A percentile compares a stretch with the other conserved stretches of the same genome.
These are phyloP conservation scores for Yamadazyma oceani DNA, from an alignment of 1,139 yeast species.

Conservation along the genomic window DNA sequence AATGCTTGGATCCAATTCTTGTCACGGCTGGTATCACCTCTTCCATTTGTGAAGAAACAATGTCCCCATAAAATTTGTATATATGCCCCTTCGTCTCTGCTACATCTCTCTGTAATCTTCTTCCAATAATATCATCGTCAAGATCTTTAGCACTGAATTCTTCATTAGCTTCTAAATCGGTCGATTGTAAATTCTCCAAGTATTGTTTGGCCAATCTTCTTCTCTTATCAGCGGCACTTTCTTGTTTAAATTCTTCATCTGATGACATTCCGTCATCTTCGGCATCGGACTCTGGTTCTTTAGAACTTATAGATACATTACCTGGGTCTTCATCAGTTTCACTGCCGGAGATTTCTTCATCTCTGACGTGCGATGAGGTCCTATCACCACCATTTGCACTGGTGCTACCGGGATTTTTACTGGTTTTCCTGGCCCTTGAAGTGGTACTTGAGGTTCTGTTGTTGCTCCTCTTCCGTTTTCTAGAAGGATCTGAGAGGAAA, in stretches of 20 bases:
- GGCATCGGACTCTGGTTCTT: constrained; percentile 20
- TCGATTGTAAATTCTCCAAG: constrained; percentile 66
- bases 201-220: constrained; percentile 93
- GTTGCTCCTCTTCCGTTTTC: constrained; percentile 46
- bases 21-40: constrained; percentile 40
- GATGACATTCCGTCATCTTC: constrained; percentile 49
- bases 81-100: constrained; percentile 86
- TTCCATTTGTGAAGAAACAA: constrained; percentile 42
- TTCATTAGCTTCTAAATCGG: constrained; percentile 43
- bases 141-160: constrained; percentile 91
- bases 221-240: constrained; percentile 90
- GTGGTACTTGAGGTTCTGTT: constrained; percentile 17
- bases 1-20: constrained; percentile 58
- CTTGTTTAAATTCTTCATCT: constrained; percentile 71
- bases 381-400: neutral
- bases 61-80: constrained; percentile 64
- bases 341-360: constrained; percentile 44
- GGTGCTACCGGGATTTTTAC: neutral
- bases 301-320: constrained; percentile 16
- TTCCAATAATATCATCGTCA: constrained; percentile 80
- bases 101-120: constrained; percentile 82
- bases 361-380: constrained; percentile 13
- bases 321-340: constrained; percentile 36
- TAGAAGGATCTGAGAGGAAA: constrained; percentile 60
- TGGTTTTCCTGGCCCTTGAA: constrained; percentile 11